Evolutionary conservation across 805 yeast genomes (phyloP), one percentile per base, ranked within the genome.

Genomic region (Nakazawaea ambrosiae): DNA sequence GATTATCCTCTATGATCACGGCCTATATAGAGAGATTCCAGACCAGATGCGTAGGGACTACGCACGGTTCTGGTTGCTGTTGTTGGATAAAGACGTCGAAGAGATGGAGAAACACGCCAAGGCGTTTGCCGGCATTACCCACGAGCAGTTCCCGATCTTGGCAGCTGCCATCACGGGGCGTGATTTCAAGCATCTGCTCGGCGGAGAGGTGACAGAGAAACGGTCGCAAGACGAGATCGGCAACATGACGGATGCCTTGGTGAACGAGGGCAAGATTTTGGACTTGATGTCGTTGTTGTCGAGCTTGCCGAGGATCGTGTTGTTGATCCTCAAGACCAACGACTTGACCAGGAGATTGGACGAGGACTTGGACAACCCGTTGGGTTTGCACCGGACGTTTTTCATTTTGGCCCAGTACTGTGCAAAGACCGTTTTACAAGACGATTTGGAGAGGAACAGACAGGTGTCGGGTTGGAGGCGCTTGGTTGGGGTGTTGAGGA

Each of bases 111-210:
- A 64, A 31, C 85, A 87, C 54, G 94, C 96, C 17, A 71, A 74
- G 36, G 70, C 65, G 48, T 81, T 92, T 59, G 95, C 97, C 2
- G 78, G 83, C 16, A 78, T 92, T 24, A 61, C 63, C 26, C 90
- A 82, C 20, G 79, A 78, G 6, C 84, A 86, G 50, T 87, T 89
- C 60, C 81, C 83, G 17, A 64, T 92, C 10, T 82, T 92, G 54
- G 84, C 94, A 1, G 88, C 96, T 1, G 97, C 97, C 2, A 79
- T 92, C 30, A 92, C 98, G 0, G 99, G 98, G 1, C 67, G 99
- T 41, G 94, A 89, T 49, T 84, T 83, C 18, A 77, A 81, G 16
- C 75, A 78, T 39, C 90, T 94, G 0, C 53, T 83, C 37, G 69
- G 70, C 44, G 78, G 81, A 36, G 81, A 84, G 44, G 68, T 82